These are phyloP conservation scores for Apostasia ramifera DNA, from an alignment of 106 monocot genomes.

Conservation along the genomic window DNA sequence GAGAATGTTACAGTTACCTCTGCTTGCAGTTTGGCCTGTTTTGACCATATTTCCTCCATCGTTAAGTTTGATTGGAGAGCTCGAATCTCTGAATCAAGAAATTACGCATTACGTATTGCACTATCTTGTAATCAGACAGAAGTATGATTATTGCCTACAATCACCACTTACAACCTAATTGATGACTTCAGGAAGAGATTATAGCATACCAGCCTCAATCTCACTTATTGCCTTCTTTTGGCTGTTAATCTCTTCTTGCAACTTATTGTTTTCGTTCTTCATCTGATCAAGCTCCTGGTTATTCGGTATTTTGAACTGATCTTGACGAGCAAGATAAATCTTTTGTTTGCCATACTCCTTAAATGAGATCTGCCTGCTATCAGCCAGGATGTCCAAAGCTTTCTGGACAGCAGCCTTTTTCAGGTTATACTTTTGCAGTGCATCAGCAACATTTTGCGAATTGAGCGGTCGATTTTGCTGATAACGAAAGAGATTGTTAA, in stretches of 20 bases:
- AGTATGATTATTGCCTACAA: neutral
- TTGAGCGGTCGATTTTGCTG: conserved; percentile 97
- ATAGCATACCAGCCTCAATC: conserved; percentile 62
- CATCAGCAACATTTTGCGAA: conserved; percentile 92
- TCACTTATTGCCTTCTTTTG: conserved; percentile 69
- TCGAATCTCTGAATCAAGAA: conserved; percentile 56
- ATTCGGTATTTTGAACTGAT: conserved; percentile 88
- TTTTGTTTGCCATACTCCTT: conserved; percentile 99
- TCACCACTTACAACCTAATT: too few relatives aligned
- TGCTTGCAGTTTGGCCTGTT: conserved; percentile 46
- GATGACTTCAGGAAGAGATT: neutral
- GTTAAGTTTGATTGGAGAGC: conserved; percentile 78
- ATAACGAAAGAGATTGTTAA: neutral
- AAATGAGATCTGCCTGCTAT: conserved; percentile 80
- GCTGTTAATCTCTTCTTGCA: conserved; percentile 56
- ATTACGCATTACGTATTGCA: too few relatives aligned
- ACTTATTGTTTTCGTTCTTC: conserved; percentile 68
- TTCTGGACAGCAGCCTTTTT: conserved; percentile 93
- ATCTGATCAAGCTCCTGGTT: conserved; percentile 79
- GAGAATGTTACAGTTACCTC: conserved; percentile 36
- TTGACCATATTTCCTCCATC: conserved; percentile 56
- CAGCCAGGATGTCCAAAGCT: conserved; percentile 65
- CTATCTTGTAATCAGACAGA: neutral
- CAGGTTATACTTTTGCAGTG: conserved; percentile 88
- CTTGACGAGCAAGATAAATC: conserved; percentile 86